These are phyloP conservation scores for Firmiana major DNA, from an alignment of 345 rosid genomes.

Conservation along the genomic window DNA sequence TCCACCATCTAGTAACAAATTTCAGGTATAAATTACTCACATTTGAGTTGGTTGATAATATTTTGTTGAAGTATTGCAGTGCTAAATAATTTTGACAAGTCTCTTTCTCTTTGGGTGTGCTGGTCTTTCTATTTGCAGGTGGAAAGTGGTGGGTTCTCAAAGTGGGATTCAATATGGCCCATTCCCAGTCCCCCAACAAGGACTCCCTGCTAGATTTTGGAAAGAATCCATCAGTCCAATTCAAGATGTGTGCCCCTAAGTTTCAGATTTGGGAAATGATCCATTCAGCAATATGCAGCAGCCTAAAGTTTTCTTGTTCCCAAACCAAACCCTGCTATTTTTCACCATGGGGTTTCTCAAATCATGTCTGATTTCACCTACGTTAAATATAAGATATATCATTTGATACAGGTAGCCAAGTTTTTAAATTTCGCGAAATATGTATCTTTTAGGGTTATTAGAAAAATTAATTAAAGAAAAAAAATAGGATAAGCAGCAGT, in stretches of 20 bases:
- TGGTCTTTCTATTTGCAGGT: slow-evolving; percentile 38
- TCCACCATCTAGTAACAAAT: slow-evolving; percentile 71
- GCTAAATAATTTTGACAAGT: slow-evolving; percentile 11
- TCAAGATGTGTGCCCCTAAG: slow-evolving; percentile 8
- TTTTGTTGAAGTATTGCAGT: background rate
- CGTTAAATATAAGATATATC: too few relatives aligned
- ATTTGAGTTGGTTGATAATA: background rate
- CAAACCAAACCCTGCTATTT: slow-evolving; percentile 10
- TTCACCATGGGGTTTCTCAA: slow-evolving; percentile 12
- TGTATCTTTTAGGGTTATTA: too few relatives aligned
- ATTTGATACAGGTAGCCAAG: too few relatives aligned
- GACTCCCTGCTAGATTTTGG: slow-evolving; percentile 74
- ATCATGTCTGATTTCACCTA: background rate
- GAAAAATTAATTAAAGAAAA: too few relatives aligned
- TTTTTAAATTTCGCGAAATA: too few relatives aligned
- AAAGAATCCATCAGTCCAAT: slow-evolving; percentile 21
- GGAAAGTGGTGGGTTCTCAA: slow-evolving; percentile 63
- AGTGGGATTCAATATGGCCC: slow-evolving; percentile 77
- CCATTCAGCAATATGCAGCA: background rate
- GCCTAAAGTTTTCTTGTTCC: background rate
- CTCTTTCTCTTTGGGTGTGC: background rate
- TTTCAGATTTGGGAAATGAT: background rate
- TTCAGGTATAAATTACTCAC: slow-evolving; percentile 45
- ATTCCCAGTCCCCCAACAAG: slow-evolving; percentile 76
- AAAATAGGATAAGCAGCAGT: too few relatives aligned